A percentile compares a stretch with the other conserved stretches of the same genome.
These are phyloP conservation scores for Raffaelea deltoideospora DNA, from an alignment of 2,329 filamentous ascomycete species.

Conservation along the genomic window DNA sequence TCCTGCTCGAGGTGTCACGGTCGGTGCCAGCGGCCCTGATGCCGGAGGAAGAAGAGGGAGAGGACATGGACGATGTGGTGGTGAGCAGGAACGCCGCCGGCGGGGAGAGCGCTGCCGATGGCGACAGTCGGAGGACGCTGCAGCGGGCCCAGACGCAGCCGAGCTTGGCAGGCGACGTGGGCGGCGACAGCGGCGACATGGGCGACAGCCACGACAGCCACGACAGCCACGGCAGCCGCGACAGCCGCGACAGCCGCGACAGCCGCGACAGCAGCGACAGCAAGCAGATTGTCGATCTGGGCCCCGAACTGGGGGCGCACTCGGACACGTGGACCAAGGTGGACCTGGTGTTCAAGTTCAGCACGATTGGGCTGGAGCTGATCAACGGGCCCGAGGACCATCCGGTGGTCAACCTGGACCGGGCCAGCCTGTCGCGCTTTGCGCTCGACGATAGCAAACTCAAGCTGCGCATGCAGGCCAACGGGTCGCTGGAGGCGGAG, in stretches of 20 bases:
- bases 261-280: conserved; percentile 12
- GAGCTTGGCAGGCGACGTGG: too few species aligned
- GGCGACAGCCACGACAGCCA: conserved; percentile 24
- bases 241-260: conserved; percentile 26
- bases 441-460: conserved; percentile 84
- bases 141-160: conserved; percentile 35
- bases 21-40: conserved; percentile 81
- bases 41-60: conserved; percentile 39
- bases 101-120: too few species aligned
- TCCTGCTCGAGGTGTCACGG: conserved; percentile 72
- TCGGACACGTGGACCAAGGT: conserved; percentile 79
- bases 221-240: conserved; percentile 9
- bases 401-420: conserved; percentile 64
- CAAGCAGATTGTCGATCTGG: conserved; percentile 35
- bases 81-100: too few species aligned
- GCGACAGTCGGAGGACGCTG: too few species aligned
- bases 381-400: conserved; percentile 60
- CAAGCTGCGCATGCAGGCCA: conserved; percentile 85
- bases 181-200: conserved; percentile 14
- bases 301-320: conserved; percentile 55
- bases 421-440: conserved; percentile 80
- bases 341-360: conserved; percentile 79
- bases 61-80: conserved; percentile 58
- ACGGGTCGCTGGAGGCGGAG: conserved; percentile 83
- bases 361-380: conserved; percentile 77